Conservation (phyloP, 73 alveolate genomes). For the Paramecium primaurelia region DNA sequence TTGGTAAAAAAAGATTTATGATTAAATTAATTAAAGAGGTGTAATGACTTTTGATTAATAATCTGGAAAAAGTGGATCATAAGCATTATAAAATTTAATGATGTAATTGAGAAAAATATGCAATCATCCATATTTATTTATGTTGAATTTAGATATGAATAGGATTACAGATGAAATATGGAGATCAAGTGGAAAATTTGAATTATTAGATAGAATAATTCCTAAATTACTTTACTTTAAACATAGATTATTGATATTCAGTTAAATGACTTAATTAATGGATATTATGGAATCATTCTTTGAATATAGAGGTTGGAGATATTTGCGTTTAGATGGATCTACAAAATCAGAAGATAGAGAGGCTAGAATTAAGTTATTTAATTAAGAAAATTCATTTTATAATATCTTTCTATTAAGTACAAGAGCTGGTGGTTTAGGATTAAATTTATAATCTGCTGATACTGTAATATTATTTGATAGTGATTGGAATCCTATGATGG, state of each 20-base stretch:
- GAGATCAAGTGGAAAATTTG: conserved; percentile 96
- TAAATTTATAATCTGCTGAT: conserved; percentile 94
- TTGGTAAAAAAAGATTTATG: conserved; percentile 95
- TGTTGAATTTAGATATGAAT: conserved; percentile 61
- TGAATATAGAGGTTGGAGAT: conserved; percentile 84
- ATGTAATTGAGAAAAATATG: conserved; percentile 98
- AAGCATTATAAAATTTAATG: conserved; percentile 92
- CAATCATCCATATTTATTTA: conserved; percentile 98
- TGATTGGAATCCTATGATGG: conserved; percentile 99
- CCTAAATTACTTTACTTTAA: conserved; percentile 88
- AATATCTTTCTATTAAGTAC: conserved; percentile 89
- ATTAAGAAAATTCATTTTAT: conserved; percentile 75
- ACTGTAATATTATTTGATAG: conserved; percentile 94
- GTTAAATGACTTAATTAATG: conserved; percentile 95
- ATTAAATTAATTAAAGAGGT: conserved; percentile 91
- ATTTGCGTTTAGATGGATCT: conserved; percentile 93
- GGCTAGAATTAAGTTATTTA: conserved; percentile 76
- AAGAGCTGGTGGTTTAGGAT: conserved; percentile 96
- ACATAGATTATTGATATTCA: conserved; percentile 95
- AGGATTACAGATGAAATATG: conserved; percentile 82
- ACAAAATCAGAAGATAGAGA: conserved; percentile 96
- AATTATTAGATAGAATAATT: conserved; percentile 94
- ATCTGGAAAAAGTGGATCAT: background rate
- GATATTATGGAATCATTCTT: conserved; percentile 92
- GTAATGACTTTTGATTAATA: conserved; percentile 73